A percentile compares a stretch with the other conserved stretches of the same genome.
Evolutionary conservation across 1,284 basidiomycete genomes (phyloP).

Genomic region (Cutaneotrichosporon cavernicola): DNA sequence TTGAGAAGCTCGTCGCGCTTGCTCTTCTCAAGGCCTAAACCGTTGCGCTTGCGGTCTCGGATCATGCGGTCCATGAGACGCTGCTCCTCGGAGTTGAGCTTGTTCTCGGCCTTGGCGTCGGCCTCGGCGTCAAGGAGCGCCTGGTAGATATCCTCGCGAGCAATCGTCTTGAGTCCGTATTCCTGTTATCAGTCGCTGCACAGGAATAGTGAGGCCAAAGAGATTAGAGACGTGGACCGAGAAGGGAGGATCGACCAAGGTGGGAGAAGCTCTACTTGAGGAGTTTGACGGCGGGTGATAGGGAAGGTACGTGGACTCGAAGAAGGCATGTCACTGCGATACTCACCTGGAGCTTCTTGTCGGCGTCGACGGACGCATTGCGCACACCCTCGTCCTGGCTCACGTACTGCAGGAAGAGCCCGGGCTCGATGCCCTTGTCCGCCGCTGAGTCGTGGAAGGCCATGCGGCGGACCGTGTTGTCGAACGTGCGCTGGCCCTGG

Average conservation of each 20-base stretch:
- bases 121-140: slow-evolving; percentile 23
- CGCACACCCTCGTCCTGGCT: slow-evolving; percentile 23
- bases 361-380: slow-evolving; percentile 20
- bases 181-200: slow-evolving; percentile 14
- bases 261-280: neutral
- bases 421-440: slow-evolving; percentile 14
- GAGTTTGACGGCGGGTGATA: neutral
- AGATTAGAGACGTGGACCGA: neutral
- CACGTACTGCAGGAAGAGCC: slow-evolving; percentile 25
- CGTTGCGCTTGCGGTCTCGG: slow-evolving; percentile 25
- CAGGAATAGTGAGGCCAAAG: neutral
- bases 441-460: slow-evolving; percentile 13
- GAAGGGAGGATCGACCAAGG: neutral
- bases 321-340: neutral
- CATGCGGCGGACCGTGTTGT: slow-evolving; percentile 21
- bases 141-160: slow-evolving; percentile 26
- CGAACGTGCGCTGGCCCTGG: slow-evolving; percentile 26
- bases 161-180: slow-evolving; percentile 19
- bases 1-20: slow-evolving; percentile 26
- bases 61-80: slow-evolving; percentile 23
- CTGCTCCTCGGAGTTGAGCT: slow-evolving; percentile 27
- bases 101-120: slow-evolving; percentile 15
- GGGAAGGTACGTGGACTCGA: neutral
- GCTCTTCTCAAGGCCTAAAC: slow-evolving; percentile 20
- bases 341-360: slow-evolving; percentile 23